A percentile compares a stretch with the other conserved stretches of the same genome.
Evolutionary conservation across 805 yeast genomes (phyloP).

Genomic region (Saccharomycopsis fermentans): DNA sequence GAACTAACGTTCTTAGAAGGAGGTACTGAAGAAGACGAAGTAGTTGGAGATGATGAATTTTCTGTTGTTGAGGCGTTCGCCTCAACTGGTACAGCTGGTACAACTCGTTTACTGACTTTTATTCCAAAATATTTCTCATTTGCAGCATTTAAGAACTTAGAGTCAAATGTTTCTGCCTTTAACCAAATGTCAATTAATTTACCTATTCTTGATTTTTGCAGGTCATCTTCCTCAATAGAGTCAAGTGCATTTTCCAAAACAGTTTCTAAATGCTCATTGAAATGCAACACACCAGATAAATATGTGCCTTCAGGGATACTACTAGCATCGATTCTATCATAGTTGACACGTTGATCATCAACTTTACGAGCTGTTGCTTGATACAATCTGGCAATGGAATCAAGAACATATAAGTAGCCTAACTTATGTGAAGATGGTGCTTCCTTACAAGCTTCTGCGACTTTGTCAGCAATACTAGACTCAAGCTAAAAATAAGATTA

Average conservation of each 20-base stretch:
- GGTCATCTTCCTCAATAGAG: constrained; percentile 21
- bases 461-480: constrained; percentile 44
- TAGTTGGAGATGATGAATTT: constrained; percentile 27
- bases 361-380: constrained; percentile 61
- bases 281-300: constrained; percentile 7
- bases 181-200: constrained; percentile 92
- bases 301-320: constrained; percentile 8
- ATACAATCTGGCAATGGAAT: constrained; percentile 81
- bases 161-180: constrained; percentile 66
- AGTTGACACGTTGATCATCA: constrained; percentile 31
- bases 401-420: constrained; percentile 85
- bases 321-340: constrained; percentile 6
- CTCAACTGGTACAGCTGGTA: background rate
- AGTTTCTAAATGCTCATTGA: constrained; percentile 5
- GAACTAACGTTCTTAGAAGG: constrained; percentile 42
- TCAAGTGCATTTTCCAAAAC: constrained; percentile 6
- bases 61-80: constrained; percentile 6
- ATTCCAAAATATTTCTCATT: constrained; percentile 45
- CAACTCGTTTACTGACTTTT: constrained; percentile 8
- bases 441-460: constrained; percentile 58
- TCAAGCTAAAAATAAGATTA: constrained; percentile 28
- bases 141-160: constrained; percentile 42
- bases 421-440: constrained; percentile 66
- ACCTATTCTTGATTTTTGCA: constrained; percentile 60
- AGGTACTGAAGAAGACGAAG: constrained; percentile 26